These are phyloP conservation scores for Plasmopara muralis DNA, from an alignment of 352 stramenopile species.

Conservation along the genomic window DNA sequence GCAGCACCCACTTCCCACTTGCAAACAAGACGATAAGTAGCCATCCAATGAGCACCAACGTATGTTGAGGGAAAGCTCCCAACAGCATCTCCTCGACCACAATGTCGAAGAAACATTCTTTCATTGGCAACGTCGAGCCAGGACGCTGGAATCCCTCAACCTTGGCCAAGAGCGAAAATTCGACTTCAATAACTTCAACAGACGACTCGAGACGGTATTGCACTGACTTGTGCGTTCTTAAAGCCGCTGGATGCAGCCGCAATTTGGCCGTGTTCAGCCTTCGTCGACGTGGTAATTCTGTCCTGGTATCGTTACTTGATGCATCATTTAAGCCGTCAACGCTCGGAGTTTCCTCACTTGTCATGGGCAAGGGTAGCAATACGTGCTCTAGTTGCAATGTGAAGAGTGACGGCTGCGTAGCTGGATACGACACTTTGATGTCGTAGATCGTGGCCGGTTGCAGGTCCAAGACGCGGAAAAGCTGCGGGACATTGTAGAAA, in stretches of 20 bases:
- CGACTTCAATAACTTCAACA: constrained; percentile 20
- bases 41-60: constrained; percentile 52
- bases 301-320: no score
- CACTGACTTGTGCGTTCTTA: constrained; percentile 22
- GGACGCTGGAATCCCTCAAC: constrained; percentile 48
- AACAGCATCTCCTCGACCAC: constrained; percentile 66
- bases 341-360: background rate
- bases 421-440: constrained; percentile 73
- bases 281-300: constrained; percentile 17
- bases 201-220: constrained; percentile 27
- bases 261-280: constrained; percentile 67
- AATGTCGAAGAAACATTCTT: constrained; percentile 64
- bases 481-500: constrained; percentile 35
- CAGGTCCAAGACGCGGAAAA: constrained; percentile 51
- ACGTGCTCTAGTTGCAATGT: constrained; percentile 39
- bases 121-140: constrained; percentile 20
- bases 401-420: constrained; percentile 51
- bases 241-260: constrained; percentile 37
- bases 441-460: constrained; percentile 47
- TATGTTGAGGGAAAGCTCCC: constrained; percentile 41
- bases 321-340: no score
- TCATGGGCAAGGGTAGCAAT: constrained; percentile 18
- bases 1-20: constrained; percentile 31
- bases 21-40: constrained; percentile 34
- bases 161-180: constrained; percentile 38